Conservation (phyloP, 192 early-diverging fungal genomes). For the Funneliformis mosseae region DNA sequence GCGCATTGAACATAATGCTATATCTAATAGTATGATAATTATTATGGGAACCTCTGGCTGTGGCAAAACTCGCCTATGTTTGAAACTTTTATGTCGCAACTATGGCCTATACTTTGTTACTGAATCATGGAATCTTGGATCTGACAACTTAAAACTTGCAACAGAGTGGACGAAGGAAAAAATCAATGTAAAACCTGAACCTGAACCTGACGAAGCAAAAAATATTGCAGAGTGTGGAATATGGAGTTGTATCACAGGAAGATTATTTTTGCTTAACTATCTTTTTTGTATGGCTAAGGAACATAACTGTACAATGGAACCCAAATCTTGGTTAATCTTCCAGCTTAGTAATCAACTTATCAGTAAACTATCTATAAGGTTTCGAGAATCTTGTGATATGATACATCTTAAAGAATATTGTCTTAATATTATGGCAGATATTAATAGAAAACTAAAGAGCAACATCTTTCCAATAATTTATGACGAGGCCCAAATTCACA, state of each 20-base stretch:
- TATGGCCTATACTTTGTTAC: conserved; percentile 2
- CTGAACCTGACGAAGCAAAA: not conserved
- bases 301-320: not conserved
- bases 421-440: not conserved
- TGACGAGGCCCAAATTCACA: not conserved
- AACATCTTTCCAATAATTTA: not conserved
- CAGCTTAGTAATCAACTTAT: not conserved
- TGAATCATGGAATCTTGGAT: not conserved
- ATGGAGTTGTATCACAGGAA: not conserved
- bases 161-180: not conserved
- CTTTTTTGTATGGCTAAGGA: not conserved
- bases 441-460: not conserved
- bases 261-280: not conserved
- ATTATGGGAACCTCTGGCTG: not conserved
- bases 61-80: not conserved
- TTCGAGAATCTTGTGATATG: not conserved
- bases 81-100: not conserved
- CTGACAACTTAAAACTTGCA: not conserved
- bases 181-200: not conserved
- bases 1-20: not conserved
- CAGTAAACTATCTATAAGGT: not conserved
- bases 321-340: not conserved
- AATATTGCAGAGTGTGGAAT: not conserved
- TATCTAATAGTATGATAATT: not conserved
- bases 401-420: not conserved